phyloP scores from a whole-genome alignment of 2,329 filamentous ascomycete species.

The Calonectria multiphialidica region DNA sequence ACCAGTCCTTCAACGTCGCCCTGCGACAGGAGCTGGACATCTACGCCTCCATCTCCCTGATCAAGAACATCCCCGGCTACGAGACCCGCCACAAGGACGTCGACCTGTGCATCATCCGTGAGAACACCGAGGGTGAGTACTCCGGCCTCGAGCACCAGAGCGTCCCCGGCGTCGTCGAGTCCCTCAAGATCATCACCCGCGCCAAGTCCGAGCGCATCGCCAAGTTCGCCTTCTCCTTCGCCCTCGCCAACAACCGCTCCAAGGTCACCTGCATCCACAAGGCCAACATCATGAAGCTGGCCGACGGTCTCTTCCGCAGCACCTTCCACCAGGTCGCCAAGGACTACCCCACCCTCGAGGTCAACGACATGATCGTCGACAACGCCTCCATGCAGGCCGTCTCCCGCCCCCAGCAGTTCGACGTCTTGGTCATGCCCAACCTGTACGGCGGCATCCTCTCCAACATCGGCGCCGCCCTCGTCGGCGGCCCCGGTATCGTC shows the following conservation, averaged over 20 bases:
- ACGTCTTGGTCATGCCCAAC: conserved; percentile 99
- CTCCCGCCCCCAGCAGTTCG: conserved; percentile 95
- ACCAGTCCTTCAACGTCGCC: conserved; percentile 99
- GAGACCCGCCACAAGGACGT: conserved; percentile 97
- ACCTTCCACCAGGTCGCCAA: conserved; percentile 94
- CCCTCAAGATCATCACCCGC: conserved; percentile 99
- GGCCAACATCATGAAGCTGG: conserved; percentile 99
- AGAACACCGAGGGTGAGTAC: conserved; percentile 99
- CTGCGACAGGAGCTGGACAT: conserved; percentile 99
- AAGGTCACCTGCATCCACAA: conserved; percentile 99
- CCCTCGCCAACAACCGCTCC: conserved; percentile 97
- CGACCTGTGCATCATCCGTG: conserved; percentile 99
- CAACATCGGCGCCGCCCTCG: conserved; percentile 97
- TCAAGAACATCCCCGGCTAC: conserved; percentile 99
- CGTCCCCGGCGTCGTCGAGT: conserved; percentile 95
- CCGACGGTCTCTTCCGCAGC: conserved; percentile 97
- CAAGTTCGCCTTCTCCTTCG: conserved; percentile 98
- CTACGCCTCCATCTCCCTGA: conserved; percentile 96
- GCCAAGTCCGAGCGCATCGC: conserved; percentile 99
- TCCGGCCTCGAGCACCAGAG: conserved; percentile 99
- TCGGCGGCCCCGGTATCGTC: conserved; percentile 96
- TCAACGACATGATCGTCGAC: conserved; percentile 99
- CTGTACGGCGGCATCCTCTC: conserved; percentile 98
- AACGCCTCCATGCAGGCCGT: conserved; percentile 99
- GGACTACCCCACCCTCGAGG: conserved; percentile 95